Evolutionary conservation across 169 alveolate species (phyloP).

Genomic region (Neospora caninum): DNA sequence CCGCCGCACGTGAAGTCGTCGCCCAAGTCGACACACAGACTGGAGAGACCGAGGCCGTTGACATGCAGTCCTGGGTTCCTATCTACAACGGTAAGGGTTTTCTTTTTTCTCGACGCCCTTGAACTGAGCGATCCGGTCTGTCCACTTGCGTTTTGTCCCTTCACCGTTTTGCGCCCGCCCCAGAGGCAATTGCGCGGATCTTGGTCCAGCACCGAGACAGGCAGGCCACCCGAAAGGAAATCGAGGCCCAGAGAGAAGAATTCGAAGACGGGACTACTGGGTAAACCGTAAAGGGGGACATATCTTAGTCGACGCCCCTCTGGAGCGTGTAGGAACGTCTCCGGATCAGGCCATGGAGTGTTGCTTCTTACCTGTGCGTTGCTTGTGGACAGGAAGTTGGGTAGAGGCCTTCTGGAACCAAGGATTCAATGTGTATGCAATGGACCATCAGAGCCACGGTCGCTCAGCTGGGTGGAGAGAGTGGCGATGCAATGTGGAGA

Average conservation of each 20-base stretch:
- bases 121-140: too few relatives aligned
- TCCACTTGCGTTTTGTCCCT: too few relatives aligned
- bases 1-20: not conserved
- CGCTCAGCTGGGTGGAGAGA: constrained; percentile 51
- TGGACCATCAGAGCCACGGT: constrained; percentile 64
- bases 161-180: too few relatives aligned
- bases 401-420: constrained; percentile 48
- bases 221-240: too few relatives aligned
- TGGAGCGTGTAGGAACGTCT: too few relatives aligned
- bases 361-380: not conserved
- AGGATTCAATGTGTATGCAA: constrained; percentile 57
- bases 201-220: too few relatives aligned
- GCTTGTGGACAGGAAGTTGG: constrained; percentile 46
- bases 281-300: too few relatives aligned
- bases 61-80: not conserved
- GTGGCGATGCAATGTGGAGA: constrained; percentile 56
- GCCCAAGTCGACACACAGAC: not conserved
- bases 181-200: too few relatives aligned
- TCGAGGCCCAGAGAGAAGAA: too few relatives aligned
- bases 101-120: not conserved
- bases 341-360: not conserved
- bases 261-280: too few relatives aligned
- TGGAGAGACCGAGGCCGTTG: not conserved
- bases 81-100: not conserved
- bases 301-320: too few relatives aligned